Base-by-base conservation (phyloP, 768 basidiomycete species). In the Leccinum longicurvipes region DNA sequence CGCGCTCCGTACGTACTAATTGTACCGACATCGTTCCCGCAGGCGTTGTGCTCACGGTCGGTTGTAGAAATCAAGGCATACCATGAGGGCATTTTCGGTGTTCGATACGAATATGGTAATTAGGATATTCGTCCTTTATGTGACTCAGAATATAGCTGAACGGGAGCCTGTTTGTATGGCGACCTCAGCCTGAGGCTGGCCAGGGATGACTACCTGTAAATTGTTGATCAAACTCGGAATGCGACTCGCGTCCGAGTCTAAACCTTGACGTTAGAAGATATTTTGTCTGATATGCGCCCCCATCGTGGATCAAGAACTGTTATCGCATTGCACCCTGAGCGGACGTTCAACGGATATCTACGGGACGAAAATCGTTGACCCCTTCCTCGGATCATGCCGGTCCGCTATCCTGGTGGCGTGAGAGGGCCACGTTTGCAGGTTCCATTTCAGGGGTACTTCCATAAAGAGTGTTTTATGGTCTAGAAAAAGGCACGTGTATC, bases 41-140 rank as follows among this genome's bases (percentile, higher is more conserved):
- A 27, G 5, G 31, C 11, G 23, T 34, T 60, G 21, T 31, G 12
- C 27, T 28, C 25, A 19, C 1, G 29, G 21, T 14, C 17, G 19
- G 21, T 27, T 49, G 19, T 65, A 87, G 86, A 88, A 71, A 87
- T 89, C 65, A 87, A 86, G 65, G 86, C 86, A 0, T 79, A 79
- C 25, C 80, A 86, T 56, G 82, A 82, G 57, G 76, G 76, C 1
- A 6, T 83, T 27, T 76, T 71, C 5, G 58, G 67, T 14, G 51
- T 27, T 57, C 65, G 63, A n/a, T 69, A 69, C 36, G 6, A 17
- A 24, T 25, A 23, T 9, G 21, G 29, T 15, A 27, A 39, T 36
- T 55, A 12, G 32, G n/a, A 2, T 2, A 21, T 47, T 19, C 4
- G 3, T 32, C 12, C 2, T 11, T 41, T 39, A 28, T 6, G 23